Evolutionary conservation across 768 basidiomycete genomes (phyloP).

Genomic region (Auricularia auricula-judae): DNA sequence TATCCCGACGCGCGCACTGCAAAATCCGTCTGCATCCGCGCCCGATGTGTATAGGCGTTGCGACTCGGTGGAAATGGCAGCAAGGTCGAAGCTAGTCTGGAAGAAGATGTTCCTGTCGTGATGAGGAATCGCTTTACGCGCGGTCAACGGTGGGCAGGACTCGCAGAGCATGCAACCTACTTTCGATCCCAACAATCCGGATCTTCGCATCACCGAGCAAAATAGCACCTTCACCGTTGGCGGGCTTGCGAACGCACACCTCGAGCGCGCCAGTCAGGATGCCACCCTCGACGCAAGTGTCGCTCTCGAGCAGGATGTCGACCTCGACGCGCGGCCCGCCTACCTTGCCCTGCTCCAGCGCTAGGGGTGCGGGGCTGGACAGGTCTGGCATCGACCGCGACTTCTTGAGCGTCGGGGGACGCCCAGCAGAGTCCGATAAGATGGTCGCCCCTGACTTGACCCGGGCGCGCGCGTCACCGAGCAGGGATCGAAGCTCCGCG

Average conservation of each 20-base stretch:
- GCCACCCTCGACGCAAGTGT: constrained; percentile 72
- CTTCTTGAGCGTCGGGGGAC: constrained; percentile 2
- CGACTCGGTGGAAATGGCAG: constrained; percentile 35
- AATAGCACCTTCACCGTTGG: constrained; percentile 44
- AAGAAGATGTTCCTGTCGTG: constrained; percentile 71
- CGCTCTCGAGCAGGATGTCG: constrained; percentile 66
- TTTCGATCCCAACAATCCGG: constrained; percentile 78
- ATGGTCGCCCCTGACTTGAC: constrained; percentile 44
- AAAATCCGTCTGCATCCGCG: constrained; percentile 51
- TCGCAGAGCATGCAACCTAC: constrained; percentile 15
- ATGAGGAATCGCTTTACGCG: constrained; percentile 26
- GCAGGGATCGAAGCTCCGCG: constrained; percentile 47
- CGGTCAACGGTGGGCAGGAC: constrained; percentile 1
- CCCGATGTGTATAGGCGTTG: constrained; percentile 32
- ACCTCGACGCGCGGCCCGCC: constrained; percentile 63
- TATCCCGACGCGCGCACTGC: constrained; percentile 49
- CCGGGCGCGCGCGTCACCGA: constrained; percentile 49
- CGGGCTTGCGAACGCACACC: constrained; percentile 45
- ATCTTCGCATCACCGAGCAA: constrained; percentile 67
- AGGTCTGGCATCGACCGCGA: constrained; percentile 14
- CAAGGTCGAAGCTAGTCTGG: constrained; percentile 51
- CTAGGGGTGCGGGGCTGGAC: not conserved
- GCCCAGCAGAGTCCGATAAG: constrained; percentile 17
- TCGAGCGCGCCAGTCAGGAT: constrained; percentile 59
- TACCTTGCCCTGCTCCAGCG: constrained; percentile 61